These are phyloP conservation scores for Lasiodiplodia theobromae DNA, from an alignment of 2,329 filamentous ascomycete genomes.

Conservation along the genomic window DNA sequence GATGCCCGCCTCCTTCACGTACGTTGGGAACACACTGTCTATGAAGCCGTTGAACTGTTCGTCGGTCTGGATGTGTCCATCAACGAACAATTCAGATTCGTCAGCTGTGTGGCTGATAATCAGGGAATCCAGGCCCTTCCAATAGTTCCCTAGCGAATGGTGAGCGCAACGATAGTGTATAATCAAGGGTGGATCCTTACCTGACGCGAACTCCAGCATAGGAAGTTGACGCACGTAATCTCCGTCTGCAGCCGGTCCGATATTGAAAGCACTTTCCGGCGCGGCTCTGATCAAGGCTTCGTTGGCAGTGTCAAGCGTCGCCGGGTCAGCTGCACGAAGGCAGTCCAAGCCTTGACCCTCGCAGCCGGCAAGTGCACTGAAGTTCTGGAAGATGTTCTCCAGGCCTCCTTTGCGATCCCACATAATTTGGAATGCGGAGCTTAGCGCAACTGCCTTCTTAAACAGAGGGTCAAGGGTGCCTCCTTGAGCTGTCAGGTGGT, in stretches of 20 bases:
- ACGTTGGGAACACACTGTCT: constrained; percentile 12
- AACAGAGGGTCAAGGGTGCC: constrained; percentile 57
- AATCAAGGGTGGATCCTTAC: background rate
- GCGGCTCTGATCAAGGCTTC: constrained; percentile 30
- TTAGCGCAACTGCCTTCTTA: constrained; percentile 43
- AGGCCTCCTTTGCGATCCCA: constrained; percentile 38
- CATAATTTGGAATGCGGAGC: constrained; percentile 39
- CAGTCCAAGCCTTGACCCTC: constrained; percentile 40
- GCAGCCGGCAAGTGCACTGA: constrained; percentile 41
- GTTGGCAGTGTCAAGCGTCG: constrained; percentile 41
- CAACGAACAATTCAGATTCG: constrained; percentile 25
- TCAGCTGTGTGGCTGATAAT: constrained; percentile 41
- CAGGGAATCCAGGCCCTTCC: constrained; percentile 42
- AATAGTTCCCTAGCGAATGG: constrained; percentile 40
- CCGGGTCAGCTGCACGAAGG: constrained; percentile 38
- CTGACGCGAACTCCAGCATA: constrained; percentile 22
- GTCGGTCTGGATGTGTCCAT: constrained; percentile 26
- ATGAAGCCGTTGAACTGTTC: constrained; percentile 23
- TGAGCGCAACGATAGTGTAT: background rate
- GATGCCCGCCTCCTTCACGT: constrained; percentile 17
- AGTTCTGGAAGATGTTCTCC: constrained; percentile 38
- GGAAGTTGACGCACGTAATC: constrained; percentile 36
- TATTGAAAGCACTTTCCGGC: constrained; percentile 38
- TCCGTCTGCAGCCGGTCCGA: constrained; percentile 47
- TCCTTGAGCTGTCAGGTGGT: constrained; percentile 57